These are phyloP conservation scores for Pichia sp. DNA, from an alignment of 1,139 yeast genomes.

Conservation along the genomic window DNA sequence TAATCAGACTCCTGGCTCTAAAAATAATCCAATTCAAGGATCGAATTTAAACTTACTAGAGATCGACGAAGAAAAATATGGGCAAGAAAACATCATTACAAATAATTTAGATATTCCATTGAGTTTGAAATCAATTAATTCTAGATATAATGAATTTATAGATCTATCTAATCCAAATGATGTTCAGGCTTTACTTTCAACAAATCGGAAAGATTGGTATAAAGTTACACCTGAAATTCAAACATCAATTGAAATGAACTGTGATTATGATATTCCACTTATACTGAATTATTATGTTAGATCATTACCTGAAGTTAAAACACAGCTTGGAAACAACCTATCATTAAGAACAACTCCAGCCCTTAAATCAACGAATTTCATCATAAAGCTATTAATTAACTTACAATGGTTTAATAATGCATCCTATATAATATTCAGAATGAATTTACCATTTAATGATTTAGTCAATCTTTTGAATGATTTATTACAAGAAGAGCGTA, in stretches of 20 bases:
- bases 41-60: slow-evolving; percentile 3
- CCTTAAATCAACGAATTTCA: neutral
- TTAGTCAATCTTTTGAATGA: slow-evolving; percentile 13
- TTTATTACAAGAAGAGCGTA: slow-evolving; percentile 8
- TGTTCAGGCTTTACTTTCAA: slow-evolving; percentile 1
- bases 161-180: slow-evolving; percentile 10
- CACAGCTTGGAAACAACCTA: neutral
- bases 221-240: slow-evolving; percentile 4
- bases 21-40: neutral
- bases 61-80: neutral
- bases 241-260: slow-evolving; percentile 6
- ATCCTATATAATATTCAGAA: slow-evolving; percentile 12
- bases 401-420: slow-evolving; percentile 21
- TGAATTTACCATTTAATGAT: slow-evolving; percentile 15
- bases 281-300: slow-evolving; percentile 13
- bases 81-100: neutral
- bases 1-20: slow-evolving; percentile 9
- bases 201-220: slow-evolving; percentile 1
- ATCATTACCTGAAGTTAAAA: slow-evolving; percentile 10
- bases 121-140: neutral
- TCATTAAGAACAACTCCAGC: neutral
- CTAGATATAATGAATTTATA: slow-evolving; percentile 6
- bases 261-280: slow-evolving; percentile 3
- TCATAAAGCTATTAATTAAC: slow-evolving; percentile 9
- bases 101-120: slow-evolving; percentile 1